Conservation (phyloP, 352 stramenopile genomes). For the Blastocystis sp. region DNA sequence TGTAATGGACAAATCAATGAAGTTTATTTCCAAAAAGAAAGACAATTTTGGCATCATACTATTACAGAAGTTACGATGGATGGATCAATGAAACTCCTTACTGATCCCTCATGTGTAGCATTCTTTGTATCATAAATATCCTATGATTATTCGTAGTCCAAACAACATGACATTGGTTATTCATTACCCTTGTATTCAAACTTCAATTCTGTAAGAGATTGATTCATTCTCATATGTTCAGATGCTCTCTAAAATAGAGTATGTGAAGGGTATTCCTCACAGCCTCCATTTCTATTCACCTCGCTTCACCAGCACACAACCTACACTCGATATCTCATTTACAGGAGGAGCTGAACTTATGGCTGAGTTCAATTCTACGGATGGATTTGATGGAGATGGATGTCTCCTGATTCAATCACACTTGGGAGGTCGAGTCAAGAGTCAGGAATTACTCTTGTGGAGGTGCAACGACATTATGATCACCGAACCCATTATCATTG, state of each 20-base stretch:
- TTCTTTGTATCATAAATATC: background rate
- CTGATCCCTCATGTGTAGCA: background rate
- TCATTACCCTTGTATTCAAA: background rate
- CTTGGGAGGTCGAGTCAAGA: constrained; percentile 12
- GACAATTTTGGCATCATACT: constrained; percentile 8
- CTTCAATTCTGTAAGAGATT: background rate
- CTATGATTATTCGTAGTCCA: too few relatives aligned
- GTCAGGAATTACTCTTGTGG: background rate
- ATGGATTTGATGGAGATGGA: background rate
- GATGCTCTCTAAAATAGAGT: background rate
- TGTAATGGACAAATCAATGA: background rate
- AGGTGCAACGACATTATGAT: background rate
- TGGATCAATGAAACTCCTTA: background rate
- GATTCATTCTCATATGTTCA: background rate
- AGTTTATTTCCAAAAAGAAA: constrained; percentile 14
- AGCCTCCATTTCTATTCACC: background rate
- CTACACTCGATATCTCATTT: constrained; percentile 1
- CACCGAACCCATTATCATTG: background rate
- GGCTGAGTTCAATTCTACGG: background rate
- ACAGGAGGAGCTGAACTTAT: constrained; percentile 9
- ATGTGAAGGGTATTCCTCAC: background rate
- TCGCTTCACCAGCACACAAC: background rate
- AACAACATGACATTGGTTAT: background rate
- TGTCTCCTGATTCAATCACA: background rate
- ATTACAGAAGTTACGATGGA: constrained; percentile 4